Percentiles rank a stretch among this genome's conserved stretches.
Evolutionary conservation across 345 rosid genomes (phyloP).

Genomic region (Eucalyptus marginata): DNA sequence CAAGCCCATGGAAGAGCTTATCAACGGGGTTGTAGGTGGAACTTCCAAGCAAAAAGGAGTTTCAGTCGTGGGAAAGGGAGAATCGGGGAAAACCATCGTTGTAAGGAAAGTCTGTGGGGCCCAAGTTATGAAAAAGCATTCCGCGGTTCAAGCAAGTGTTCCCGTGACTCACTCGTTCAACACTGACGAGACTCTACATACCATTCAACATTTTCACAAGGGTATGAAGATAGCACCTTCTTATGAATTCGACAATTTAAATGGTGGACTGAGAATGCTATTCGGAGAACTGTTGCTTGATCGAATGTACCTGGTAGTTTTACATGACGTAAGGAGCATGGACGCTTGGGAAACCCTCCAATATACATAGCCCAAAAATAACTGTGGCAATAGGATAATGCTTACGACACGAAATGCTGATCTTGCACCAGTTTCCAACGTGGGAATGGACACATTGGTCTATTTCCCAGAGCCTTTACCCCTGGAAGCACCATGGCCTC

Average conservation of each 20-base stretch:
- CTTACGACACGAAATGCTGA: not conserved
- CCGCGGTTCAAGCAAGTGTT: not conserved
- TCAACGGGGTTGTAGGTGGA: not conserved
- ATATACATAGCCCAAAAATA: not conserved
- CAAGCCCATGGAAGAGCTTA: not conserved
- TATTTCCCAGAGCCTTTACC: not conserved
- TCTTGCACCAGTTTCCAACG: not conserved
- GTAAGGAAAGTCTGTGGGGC: not conserved
- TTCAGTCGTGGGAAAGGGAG: not conserved
- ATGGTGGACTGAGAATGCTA: not conserved
- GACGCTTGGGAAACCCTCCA: not conserved
- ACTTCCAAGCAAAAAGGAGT: not conserved
- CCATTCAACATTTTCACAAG: not conserved
- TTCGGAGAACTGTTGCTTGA: not conserved
- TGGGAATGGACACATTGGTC: not conserved
- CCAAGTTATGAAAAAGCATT: not conserved
- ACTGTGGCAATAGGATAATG: not conserved
- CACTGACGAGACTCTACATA: not conserved
- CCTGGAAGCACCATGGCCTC: not conserved
- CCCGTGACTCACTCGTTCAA: not conserved
- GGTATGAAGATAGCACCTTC: not conserved
- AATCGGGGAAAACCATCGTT: not conserved
- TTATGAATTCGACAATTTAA: not conserved
- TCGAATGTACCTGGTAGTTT: not conserved
- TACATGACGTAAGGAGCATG: not conserved